Conservation (phyloP, 169 alveolate species). For the Plasmodium cynomolgi region DNA sequence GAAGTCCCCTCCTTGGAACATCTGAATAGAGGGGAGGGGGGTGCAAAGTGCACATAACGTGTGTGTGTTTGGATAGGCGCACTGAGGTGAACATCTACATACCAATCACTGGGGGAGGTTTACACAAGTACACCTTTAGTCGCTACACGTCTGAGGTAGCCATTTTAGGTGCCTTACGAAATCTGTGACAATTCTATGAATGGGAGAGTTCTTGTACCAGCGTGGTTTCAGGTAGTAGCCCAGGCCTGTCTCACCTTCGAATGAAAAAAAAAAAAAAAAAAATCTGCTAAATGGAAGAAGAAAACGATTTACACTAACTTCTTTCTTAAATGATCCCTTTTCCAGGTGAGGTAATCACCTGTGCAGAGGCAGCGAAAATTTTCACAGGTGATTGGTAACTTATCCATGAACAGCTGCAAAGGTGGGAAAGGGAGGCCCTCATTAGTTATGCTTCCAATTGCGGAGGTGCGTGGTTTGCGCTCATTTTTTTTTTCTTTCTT, state of each 20-base stretch:
- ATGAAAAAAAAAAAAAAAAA: constrained; percentile 27
- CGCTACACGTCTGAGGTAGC: not conserved
- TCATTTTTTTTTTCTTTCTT: not conserved
- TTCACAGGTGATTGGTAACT: constrained; percentile 89
- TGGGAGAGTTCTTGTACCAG: constrained; percentile 88
- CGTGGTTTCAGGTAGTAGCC: constrained; percentile 89
- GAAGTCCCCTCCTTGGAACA: constrained; percentile 92
- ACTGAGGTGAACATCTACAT: not conserved
- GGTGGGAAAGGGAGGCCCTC: not conserved
- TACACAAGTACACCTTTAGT: not conserved
- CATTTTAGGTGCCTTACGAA: constrained; percentile 75
- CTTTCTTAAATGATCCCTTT: not conserved
- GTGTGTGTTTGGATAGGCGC: not conserved
- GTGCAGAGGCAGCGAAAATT: constrained; percentile 94
- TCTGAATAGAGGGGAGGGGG: constrained; percentile 44
- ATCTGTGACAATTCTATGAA: constrained; percentile 86
- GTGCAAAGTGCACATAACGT: not conserved
- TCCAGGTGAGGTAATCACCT: constrained; percentile 75
- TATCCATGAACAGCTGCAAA: constrained; percentile 86
- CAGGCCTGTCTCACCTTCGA: constrained; percentile 86
- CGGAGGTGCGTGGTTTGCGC: not conserved
- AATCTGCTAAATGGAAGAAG: not conserved
- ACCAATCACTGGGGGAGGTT: not conserved
- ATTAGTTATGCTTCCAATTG: not conserved
- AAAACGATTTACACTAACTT: not conserved